Evolutionary conservation across 176 grass and related monocot species (phyloP), one percentile per base, ranked within the genome.

Genomic region (Paspalum vaginatum): DNA sequence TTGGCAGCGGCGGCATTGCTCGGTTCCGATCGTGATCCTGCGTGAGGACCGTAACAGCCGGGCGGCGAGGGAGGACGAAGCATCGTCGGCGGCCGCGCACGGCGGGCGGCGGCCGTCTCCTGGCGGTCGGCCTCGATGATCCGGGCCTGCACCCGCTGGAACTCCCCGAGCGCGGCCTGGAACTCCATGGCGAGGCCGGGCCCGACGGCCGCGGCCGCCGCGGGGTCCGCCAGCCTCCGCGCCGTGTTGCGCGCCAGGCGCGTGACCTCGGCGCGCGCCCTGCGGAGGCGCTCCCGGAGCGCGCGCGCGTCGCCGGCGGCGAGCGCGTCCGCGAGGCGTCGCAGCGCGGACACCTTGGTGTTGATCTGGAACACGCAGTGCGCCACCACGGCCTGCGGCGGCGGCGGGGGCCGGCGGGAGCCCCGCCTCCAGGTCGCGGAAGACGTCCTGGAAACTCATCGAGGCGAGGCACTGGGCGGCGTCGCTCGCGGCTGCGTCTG

Each of bases 321-420:
- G 39, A 97, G 84, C 18, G 75, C 61, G 51, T 87, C 88, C 12
- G 79, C 84, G 41, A 88, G 91, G 51, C 79, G 79, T 69, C 88
- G 81, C 73, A 93, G 90, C 53, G 78, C 76, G 17, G 56, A 63
- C 16, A 91, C 86, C 47, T 87, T 84, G 83, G 94, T 97, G 53
- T 83, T 91, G 53, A 97, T 85, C 81, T 89, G 84, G 83, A 93
- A 97, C n/a, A 97, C 81, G 50, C 81, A 85, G 32, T 83, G 75
- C 26, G 84, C 75, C 55, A 89, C 86, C 43, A 89, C 78, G 17
- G 79, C 84, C 70, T 71, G 83, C 16, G 84, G 48, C 53, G 65
- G 44, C 22, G 79, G 53, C 24, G 72, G 1, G 0, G 54, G 79
- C 0, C 25, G 43, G 83, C 44, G 52, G 60, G 42, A 68, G 67